Conservation (phyloP, 2,329 filamentous ascomycete species). For the Diplodia scrobiculata region DNA sequence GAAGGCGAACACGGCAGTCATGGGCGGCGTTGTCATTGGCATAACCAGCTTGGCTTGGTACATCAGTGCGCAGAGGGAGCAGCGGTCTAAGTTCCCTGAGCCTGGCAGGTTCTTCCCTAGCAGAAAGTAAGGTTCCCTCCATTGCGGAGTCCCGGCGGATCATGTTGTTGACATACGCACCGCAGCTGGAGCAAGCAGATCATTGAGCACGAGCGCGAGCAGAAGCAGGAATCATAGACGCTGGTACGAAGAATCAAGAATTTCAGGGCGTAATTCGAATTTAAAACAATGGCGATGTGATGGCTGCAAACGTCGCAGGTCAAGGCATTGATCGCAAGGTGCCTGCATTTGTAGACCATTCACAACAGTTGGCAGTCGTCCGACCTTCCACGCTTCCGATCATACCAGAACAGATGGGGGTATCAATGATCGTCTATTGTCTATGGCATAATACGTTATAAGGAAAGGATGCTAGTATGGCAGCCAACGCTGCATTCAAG, state of each 20-base stretch:
- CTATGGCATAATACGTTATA: not conserved
- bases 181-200: constrained; percentile 72
- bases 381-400: not conserved
- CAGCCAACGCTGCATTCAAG: constrained; percentile 35
- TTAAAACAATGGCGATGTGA: not conserved
- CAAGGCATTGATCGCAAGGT: not conserved
- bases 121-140: constrained; percentile 66
- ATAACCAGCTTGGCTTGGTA: constrained; percentile 70
- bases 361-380: not conserved
- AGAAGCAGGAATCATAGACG: constrained; percentile 39
- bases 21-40: constrained; percentile 68
- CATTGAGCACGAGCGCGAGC: constrained; percentile 65
- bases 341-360: not conserved
- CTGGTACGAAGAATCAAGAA: not conserved
- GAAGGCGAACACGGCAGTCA: constrained; percentile 84
- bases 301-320: not conserved
- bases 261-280: not conserved
- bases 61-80: constrained; percentile 72
- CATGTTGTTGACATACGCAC: constrained; percentile 37
- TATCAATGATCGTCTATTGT: constrained; percentile 25
- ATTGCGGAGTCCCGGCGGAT: not conserved
- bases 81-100: constrained; percentile 74
- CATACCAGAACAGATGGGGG: not conserved
- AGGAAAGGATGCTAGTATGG: constrained; percentile 30
- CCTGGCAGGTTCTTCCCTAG: constrained; percentile 78